phyloP scores from a whole-genome alignment of 129 eudicot species.

The Tanacetum coccineum region DNA sequence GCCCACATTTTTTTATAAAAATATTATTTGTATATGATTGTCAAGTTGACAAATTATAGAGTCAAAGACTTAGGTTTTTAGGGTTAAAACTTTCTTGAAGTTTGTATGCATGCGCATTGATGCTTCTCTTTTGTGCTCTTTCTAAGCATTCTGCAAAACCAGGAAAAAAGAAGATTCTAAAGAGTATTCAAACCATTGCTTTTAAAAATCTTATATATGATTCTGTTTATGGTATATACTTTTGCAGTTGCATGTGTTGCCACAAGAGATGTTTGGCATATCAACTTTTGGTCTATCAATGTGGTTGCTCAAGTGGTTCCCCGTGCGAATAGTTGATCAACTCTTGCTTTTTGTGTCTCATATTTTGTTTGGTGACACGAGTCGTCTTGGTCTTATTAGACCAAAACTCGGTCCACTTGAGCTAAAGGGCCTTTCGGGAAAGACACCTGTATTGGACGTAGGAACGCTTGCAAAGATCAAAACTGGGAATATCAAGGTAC shows the following conservation, averaged over 20 bases:
- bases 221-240: conserved; percentile 15
- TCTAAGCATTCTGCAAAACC: conserved; percentile 29
- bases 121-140: conserved; percentile 14
- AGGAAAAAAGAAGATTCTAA: conserved; percentile 27
- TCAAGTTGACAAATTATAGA: not conserved
- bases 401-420: conserved; percentile 61
- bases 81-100: conserved; percentile 35
- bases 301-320: conserved; percentile 54
- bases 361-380: conserved; percentile 44
- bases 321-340: conserved; percentile 44
- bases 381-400: conserved; percentile 41
- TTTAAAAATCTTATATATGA: not conserved
- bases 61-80: conserved; percentile 4
- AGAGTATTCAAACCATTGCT: conserved; percentile 19
- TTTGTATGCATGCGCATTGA: conserved; percentile 48
- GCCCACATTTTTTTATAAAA: conserved; percentile 5
- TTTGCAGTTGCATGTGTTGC: conserved; percentile 62
- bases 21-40: not conserved
- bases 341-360: conserved; percentile 51
- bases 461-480: conserved; percentile 59
- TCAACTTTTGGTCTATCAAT: conserved; percentile 60
- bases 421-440: conserved; percentile 42
- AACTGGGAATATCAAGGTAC: conserved; percentile 49
- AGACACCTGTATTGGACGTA: conserved; percentile 62
- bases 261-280: conserved; percentile 55